Percentiles rank a stretch among this genome's conserved stretches.
Evolutionary conservation across 352 stramenopile species (phyloP).

Genomic region (Phytophthora ramorum): DNA sequence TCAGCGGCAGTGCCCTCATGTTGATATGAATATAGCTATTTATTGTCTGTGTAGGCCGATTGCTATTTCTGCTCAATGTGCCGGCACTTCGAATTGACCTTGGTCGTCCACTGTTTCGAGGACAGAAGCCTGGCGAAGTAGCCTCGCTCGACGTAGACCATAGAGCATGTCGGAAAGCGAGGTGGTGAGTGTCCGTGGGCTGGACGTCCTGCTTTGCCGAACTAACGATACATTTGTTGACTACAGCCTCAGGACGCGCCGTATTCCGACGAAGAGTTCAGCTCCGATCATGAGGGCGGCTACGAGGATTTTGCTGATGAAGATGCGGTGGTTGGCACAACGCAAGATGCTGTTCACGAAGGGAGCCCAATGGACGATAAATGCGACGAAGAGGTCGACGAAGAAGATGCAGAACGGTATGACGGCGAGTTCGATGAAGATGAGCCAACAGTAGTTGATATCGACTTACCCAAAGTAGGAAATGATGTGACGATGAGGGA

Average conservation of each 20-base stretch:
- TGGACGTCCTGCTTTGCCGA: not conserved
- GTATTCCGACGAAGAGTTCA: conserved; percentile 69
- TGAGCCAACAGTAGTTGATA: not conserved
- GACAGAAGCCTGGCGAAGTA: not conserved
- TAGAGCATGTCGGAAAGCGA: conserved; percentile 21
- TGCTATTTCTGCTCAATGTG: not conserved
- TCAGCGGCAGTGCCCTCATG: too few species aligned
- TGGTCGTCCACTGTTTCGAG: not conserved
- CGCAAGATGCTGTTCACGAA: not conserved
- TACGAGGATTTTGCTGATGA: conserved; percentile 36
- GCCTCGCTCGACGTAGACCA: not conserved
- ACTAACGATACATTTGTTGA: not conserved
- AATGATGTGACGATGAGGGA: conserved; percentile 8
- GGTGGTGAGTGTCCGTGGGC: not conserved
- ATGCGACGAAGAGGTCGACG: conserved; percentile 27
- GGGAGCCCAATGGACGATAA: conserved; percentile 10
- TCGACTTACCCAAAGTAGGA: not conserved
- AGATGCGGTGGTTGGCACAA: conserved; percentile 1
- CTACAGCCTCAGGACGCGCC: conserved; percentile 23
- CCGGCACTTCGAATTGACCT: not conserved
- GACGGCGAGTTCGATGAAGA: conserved; percentile 29
- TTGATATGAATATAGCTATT: not conserved
- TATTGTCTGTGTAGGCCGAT: not conserved
- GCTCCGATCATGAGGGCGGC: conserved; percentile 30
- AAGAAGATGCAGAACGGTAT: conserved; percentile 24